Base-by-base conservation (phyloP, 352 stramenopile genomes). In the Phytophthora pinifolia region DNA sequence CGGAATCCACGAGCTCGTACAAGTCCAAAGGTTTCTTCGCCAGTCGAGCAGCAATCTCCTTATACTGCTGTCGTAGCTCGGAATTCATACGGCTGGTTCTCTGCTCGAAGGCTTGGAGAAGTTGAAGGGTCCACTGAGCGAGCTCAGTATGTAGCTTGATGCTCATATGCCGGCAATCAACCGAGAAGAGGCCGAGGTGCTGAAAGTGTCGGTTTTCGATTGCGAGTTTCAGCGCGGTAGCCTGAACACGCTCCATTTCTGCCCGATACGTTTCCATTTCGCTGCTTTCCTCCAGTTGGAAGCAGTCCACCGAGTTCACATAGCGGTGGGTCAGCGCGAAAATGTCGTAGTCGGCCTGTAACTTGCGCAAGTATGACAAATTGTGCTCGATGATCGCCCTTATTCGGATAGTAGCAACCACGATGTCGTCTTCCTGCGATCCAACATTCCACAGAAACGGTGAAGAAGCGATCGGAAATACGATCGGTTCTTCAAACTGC, bases 381-480 rank as follows among this genome's bases (percentile, higher is more conserved):
- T 87, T 90, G 7, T 64, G 53, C 47, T 89, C 77, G 8, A 90
- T 72, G 38, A 90, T 84, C 9, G 77, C 35, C 14, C 78, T 78
- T 49, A 92, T 88, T 9, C 62, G 55, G 14, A 83, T 80, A 3
- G 79, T 84, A 3, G 76, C 71, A 2, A 67, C 39, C 0, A 83
- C 68, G 27, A 92, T 65, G 6, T 73, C 76, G 15, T 83, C 67
- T 64, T 89, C 83, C 30, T 88, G 74, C 3, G 76, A 72, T n/a
- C 49, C 68, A 14, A 89, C 67, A 27, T 79, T 84, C 83, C 83
- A 92, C 10, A 92, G 44, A 49, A 90, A 86, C 3, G 72, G 78
- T 8, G 74, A 73, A 4, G 64, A 72, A 13, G 44, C 46, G 12
- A 22, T 64, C 17, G 60, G 32, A 31, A 76, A 33, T 3, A 59